phyloP scores from a whole-genome alignment of 2,329 filamentous ascomycete genomes.

The Leptographium wingfieldii region DNA sequence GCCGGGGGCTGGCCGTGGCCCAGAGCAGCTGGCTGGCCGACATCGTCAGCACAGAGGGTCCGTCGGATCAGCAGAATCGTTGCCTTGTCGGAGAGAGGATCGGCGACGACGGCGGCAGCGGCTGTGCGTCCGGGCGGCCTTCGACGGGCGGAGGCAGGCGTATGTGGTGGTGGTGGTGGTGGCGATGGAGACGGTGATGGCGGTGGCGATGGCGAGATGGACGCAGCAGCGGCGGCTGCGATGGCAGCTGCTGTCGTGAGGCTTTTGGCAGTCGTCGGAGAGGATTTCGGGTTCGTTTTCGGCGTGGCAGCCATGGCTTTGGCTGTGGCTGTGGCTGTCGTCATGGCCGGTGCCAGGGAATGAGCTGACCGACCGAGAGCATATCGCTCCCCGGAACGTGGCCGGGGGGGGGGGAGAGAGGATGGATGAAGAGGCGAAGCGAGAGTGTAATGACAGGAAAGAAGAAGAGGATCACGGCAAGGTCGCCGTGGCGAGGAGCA shows the following conservation, averaged over 20 bases:
- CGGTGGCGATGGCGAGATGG: too few relatives aligned
- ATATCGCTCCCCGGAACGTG: neutral
- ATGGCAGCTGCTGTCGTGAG: neutral
- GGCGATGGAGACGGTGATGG: neutral
- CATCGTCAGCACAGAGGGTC: conserved; percentile 64
- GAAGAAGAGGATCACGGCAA: too few relatives aligned
- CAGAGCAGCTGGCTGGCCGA: conserved; percentile 11
- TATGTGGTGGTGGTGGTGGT: neutral
- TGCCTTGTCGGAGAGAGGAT: conserved; percentile 61
- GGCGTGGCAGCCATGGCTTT: neutral
- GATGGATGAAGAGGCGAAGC: too few relatives aligned
- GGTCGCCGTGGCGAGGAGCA: too few relatives aligned
- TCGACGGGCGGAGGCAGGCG: neutral
- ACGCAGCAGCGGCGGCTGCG: too few relatives aligned
- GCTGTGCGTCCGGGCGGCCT: neutral
- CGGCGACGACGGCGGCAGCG: conserved; percentile 20
- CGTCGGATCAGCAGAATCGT: conserved; percentile 72
- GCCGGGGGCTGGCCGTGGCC: neutral
- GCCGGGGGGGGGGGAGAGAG: neutral
- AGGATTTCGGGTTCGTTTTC: neutral
- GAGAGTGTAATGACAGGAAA: too few relatives aligned
- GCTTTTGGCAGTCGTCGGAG: too few relatives aligned
- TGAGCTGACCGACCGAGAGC: neutral
- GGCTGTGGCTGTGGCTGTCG: neutral
- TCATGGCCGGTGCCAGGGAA: neutral